phyloP scores from a whole-genome alignment of 208 protist species.

The Trypanosoma scelopori region DNA sequence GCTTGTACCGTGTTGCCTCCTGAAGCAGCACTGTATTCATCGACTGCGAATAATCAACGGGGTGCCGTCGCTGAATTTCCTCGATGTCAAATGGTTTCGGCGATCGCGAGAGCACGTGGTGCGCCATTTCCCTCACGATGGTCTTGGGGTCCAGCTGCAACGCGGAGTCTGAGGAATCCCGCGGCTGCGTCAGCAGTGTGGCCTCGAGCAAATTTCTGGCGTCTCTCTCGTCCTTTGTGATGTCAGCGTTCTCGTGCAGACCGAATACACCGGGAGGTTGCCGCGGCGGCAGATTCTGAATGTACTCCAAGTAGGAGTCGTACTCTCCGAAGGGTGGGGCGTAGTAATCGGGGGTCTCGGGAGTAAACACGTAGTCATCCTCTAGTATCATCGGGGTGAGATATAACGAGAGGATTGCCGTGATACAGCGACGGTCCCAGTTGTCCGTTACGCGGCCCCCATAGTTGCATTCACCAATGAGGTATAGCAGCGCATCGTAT shows the following conservation, averaged over 20 bases:
- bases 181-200: conserved; percentile 87
- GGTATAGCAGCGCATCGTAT: conserved; percentile 94
- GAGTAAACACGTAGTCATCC: conserved; percentile 91
- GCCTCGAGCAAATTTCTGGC: conserved; percentile 83
- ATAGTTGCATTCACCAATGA: conserved; percentile 93
- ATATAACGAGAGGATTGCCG: conserved; percentile 87
- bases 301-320: conserved; percentile 84
- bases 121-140: conserved; percentile 82
- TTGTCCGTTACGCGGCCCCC: conserved; percentile 94
- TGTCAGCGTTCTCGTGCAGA: conserved; percentile 94
- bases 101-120: conserved; percentile 86
- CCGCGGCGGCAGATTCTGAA: conserved; percentile 73
- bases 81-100: conserved; percentile 92
- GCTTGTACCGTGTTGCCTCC: conserved; percentile 93
- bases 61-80: conserved; percentile 78
- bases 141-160: conserved; percentile 81
- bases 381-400: conserved; percentile 86
- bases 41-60: conserved; percentile 91
- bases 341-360: conserved; percentile 84
- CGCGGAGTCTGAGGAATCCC: conserved; percentile 44
- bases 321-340: conserved; percentile 82
- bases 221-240: conserved; percentile 94
- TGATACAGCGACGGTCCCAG: conserved; percentile 92
- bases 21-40: conserved; percentile 97
- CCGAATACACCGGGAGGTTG: conserved; percentile 93